Evolutionary conservation across 768 basidiomycete genomes (phyloP), one percentile per base, ranked within the genome.

Genomic region (Hebeloma cylindrosporum): DNA sequence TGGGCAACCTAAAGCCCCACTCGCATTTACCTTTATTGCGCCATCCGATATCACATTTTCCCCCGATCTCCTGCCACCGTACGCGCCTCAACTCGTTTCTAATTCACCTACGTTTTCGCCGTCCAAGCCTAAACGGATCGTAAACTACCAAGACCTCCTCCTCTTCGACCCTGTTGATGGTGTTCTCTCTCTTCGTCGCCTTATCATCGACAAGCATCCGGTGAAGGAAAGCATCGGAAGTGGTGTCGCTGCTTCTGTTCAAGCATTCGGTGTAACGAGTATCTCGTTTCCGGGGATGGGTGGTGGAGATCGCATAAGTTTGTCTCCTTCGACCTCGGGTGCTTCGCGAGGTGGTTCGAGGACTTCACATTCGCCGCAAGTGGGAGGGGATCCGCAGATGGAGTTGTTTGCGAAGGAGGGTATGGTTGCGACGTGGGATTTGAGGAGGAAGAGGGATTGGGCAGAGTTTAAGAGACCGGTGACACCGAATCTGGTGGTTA

Each of bases 161-260:
- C 54, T 88, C 2, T 87, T 89, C 53, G 83, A 88, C 55, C 78
- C 83, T 0, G 62, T 61, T 0, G 77, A 79, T 29, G 77, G 78
- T 0, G 63, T 73, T 3, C 67, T 88, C 16, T 75, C 77, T 0
- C 63, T 88, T 33, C 70, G 80, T 18, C 65, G 85, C 1, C 60
- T 87, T 35, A 62, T 64, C 2, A 45, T 83, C 4, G 78, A 82
- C 26, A 57, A 66, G 34, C 56, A 36, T 2, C 16, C 42, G 47
- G 26, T 48, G 57, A 9, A 59, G 31, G 53, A 65, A 47, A 49
- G 64, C 44, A 30, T 58, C 47, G 36, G 44, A 41, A 41, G 56
- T 45, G 51, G 23, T 48, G 52, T 67, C 50, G 47, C 56, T 39
- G 68, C 48, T 35, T 72, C 65, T 2, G 55, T 63, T 2, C 52